A percentile compares a stretch with the other conserved stretches of the same genome.
Conservation (phyloP, 345 rosid genomes). For the Salix udensis region DNA sequence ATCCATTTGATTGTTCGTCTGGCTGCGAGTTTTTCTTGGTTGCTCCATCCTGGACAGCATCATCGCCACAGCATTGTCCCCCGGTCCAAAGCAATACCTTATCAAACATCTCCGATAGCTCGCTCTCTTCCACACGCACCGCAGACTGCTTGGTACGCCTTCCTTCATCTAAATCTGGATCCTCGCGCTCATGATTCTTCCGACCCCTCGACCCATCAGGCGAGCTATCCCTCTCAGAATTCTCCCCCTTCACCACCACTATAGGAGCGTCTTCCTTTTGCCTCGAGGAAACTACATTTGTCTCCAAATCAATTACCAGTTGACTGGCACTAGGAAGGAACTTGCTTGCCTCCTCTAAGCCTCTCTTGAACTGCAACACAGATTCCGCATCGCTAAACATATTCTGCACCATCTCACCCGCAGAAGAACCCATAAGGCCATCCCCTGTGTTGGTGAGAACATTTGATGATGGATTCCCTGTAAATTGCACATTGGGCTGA, state of each 20-base stretch:
- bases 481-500: constrained; percentile 5
- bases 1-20: constrained; percentile 38
- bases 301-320: constrained; percentile 36
- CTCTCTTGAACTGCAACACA: constrained; percentile 62
- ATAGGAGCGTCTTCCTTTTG: constrained; percentile 15
- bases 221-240: constrained; percentile 14
- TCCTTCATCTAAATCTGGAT: constrained; percentile 40
- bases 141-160: constrained; percentile 61
- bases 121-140: constrained; percentile 43
- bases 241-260: constrained; percentile 28
- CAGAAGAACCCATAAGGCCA: constrained; percentile 32
- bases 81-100: constrained; percentile 49
- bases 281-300: background rate
- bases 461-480: constrained; percentile 21
- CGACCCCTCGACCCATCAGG: constrained; percentile 41
- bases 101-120: constrained; percentile 67
- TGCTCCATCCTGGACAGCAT: constrained; percentile 5
- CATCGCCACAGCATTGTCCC: constrained; percentile 4
- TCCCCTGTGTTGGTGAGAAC: constrained; percentile 1
- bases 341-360: constrained; percentile 81
- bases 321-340: constrained; percentile 64
- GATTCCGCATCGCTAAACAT: constrained; percentile 55
- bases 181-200: constrained; percentile 53
- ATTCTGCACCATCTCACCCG: constrained; percentile 36
- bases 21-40: constrained; percentile 13